Percentiles rank a stretch among this genome's conserved stretches.
phyloP scores from a whole-genome alignment of 2,329 filamentous ascomycete species.

The Alternaria burnsii region DNA sequence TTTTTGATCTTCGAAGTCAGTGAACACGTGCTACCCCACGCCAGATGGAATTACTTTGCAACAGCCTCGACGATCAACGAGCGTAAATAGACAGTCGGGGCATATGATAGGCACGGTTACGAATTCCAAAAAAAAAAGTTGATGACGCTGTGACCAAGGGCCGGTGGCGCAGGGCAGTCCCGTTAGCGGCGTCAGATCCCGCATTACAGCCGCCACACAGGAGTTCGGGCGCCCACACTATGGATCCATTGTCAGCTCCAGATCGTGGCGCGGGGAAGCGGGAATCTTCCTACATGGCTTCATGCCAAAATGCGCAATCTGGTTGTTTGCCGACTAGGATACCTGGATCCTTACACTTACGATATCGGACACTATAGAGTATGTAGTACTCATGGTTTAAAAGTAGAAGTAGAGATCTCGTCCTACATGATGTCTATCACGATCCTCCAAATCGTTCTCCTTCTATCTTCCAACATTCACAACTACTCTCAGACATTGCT shows the following conservation, averaged over 20 bases:
- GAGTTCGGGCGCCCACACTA: not conserved
- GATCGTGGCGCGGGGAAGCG: conserved; percentile 12
- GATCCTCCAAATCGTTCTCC: not conserved
- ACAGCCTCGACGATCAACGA: not conserved
- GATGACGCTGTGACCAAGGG: not conserved
- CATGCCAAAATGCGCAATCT: not conserved
- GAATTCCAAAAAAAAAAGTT: not conserved
- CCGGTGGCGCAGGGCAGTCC: not conserved
- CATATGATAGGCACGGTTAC: not conserved
- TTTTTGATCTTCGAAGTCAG: conserved; percentile 3
- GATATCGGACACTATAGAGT: not conserved
- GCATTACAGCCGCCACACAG: not conserved
- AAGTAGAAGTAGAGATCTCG: conserved; percentile 11
- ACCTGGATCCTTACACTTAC: not conserved
- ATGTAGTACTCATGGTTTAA: not conserved
- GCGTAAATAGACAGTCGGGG: not conserved
- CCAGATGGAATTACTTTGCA: not conserved
- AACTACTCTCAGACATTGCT: not conserved
- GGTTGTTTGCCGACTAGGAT: not conserved
- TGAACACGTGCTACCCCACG: not conserved
- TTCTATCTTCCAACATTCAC: not conserved
- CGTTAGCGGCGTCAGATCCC: not conserved
- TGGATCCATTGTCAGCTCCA: not conserved
- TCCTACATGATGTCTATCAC: conserved; percentile 6
- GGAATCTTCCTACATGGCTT: not conserved